Evolutionary conservation across 1,284 basidiomycete species (phyloP).

Genomic region (Hymenochaete sp.): DNA sequence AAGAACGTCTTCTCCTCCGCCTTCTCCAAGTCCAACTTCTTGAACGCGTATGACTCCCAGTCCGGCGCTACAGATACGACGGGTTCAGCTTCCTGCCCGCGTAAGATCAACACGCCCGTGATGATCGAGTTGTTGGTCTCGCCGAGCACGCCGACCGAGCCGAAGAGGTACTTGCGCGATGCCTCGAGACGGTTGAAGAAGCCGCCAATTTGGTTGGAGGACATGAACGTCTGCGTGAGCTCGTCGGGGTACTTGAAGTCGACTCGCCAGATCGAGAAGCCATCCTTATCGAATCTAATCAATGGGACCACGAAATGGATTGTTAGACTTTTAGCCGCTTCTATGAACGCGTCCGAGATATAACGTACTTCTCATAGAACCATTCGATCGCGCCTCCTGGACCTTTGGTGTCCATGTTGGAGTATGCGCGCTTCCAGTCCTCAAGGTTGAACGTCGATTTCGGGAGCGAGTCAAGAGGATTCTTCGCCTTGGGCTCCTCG

Average conservation of each 20-base stretch:
- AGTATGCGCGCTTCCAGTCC: slow-evolving; percentile 97
- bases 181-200: slow-evolving; percentile 97
- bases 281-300: slow-evolving; percentile 77
- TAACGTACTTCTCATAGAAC: slow-evolving; percentile 80
- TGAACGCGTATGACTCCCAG: slow-evolving; percentile 84
- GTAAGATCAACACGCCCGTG: slow-evolving; percentile 72
- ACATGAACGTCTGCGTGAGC: slow-evolving; percentile 90
- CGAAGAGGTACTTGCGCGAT: slow-evolving; percentile 93
- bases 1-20: slow-evolving; percentile 80
- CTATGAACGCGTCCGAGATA: slow-evolving; percentile 10
- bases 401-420: slow-evolving; percentile 91
- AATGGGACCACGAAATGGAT: slow-evolving; percentile 21
- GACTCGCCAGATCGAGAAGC: slow-evolving; percentile 87
- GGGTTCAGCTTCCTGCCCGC: slow-evolving; percentile 65
- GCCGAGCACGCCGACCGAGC: slow-evolving; percentile 87
- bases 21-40: slow-evolving; percentile 59
- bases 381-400: slow-evolving; percentile 69
- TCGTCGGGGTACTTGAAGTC: slow-evolving; percentile 98
- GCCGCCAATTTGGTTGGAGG: slow-evolving; percentile 81
- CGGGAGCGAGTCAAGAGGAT: slow-evolving; percentile 88
- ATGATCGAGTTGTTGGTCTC: slow-evolving; percentile 69
- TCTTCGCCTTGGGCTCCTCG: slow-evolving; percentile 77
- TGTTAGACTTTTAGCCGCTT: background rate
- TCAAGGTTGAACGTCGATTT: slow-evolving; percentile 93
- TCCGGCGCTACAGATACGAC: slow-evolving; percentile 85